phyloP scores from a whole-genome alignment of 768 basidiomycete genomes.

The Holtermanniella nyarrowii region DNA sequence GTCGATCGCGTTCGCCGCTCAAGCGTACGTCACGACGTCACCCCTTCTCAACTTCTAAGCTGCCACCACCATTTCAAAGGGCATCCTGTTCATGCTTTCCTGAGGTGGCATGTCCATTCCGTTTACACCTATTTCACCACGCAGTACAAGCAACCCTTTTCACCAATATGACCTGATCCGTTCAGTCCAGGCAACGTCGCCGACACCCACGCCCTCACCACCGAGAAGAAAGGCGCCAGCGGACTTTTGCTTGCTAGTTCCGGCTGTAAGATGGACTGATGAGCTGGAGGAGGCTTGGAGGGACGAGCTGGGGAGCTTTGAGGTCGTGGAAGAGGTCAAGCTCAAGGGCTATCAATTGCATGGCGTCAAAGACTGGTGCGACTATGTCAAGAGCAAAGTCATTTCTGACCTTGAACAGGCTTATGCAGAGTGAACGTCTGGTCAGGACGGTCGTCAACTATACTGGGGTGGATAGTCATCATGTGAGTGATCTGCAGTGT shows the following conservation, averaged over 20 bases:
- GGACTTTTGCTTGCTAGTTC: neutral
- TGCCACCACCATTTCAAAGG: too few relatives aligned
- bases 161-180: too few relatives aligned
- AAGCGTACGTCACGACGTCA: too few relatives aligned
- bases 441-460: slow-evolving; percentile 30
- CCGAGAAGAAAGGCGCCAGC: neutral
- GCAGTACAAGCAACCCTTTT: too few relatives aligned
- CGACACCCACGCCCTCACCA: neutral
- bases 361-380: neutral
- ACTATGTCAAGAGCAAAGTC: neutral
- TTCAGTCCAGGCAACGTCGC: too few relatives aligned
- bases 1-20: too few relatives aligned
- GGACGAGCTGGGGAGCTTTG: neutral
- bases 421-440: neutral
- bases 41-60: too few relatives aligned
- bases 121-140: too few relatives aligned
- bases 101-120: too few relatives aligned
- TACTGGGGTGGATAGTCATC: slow-evolving; percentile 30
- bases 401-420: neutral
- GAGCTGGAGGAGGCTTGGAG: neutral
- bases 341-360: neutral
- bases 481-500: slow-evolving; percentile 12
- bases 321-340: neutral
- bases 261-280: neutral
- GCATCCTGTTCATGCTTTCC: too few relatives aligned